Percentiles rank a stretch among this genome's conserved stretches.
These are phyloP conservation scores for Botrytis elliptica DNA, from an alignment of 2,329 filamentous ascomycete species.

Conservation along the genomic window DNA sequence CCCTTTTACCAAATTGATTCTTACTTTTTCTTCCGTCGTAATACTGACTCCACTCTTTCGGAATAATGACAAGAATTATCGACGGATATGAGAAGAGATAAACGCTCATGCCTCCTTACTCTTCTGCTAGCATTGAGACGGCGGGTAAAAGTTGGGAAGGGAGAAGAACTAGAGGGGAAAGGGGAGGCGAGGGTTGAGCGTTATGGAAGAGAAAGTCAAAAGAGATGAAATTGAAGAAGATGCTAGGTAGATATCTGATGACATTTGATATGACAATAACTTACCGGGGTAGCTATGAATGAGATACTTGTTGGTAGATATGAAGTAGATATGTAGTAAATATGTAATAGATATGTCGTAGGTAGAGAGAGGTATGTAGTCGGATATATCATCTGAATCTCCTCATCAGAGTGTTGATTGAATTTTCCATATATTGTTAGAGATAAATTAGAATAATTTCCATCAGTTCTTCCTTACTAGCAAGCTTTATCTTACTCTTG, in stretches of 20 bases:
- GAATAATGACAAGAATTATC: background rate
- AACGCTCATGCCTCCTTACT: constrained; percentile 1
- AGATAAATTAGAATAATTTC: background rate
- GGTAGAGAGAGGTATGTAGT: background rate
- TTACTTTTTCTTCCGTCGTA: background rate
- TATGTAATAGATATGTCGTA: too few species aligned
- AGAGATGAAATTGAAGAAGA: background rate
- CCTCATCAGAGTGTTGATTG: background rate
- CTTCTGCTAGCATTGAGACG: background rate
- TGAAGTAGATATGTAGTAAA: background rate
- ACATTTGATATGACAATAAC: background rate
- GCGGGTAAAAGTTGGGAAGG: background rate
- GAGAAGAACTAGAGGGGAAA: constrained; percentile 9
- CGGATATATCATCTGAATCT: background rate
- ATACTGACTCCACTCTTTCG: constrained; percentile 1
- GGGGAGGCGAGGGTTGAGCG: background rate
- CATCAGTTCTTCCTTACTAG: background rate
- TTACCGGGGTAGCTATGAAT: background rate
- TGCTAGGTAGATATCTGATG: background rate
- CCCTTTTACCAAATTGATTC: background rate
- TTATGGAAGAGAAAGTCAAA: background rate
- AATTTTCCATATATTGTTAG: background rate
- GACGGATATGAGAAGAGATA: background rate
- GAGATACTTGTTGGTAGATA: background rate
- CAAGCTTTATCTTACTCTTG: background rate